Evolutionary conservation across 768 basidiomycete species (phyloP).

Genomic region (Xerocomellus dryophilus): DNA sequence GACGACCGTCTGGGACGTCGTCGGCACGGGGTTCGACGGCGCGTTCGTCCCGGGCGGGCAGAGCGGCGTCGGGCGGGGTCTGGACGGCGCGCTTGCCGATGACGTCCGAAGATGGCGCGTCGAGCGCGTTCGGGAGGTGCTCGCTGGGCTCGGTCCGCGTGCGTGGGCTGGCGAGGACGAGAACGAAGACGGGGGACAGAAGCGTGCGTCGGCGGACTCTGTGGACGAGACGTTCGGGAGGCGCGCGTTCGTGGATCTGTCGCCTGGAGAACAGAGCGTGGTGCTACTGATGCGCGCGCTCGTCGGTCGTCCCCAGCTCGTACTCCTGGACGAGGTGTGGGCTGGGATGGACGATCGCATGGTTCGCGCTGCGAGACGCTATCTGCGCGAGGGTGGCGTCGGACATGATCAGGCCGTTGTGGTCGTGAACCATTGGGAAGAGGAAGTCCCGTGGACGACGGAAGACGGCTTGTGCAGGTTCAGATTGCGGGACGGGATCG

Average conservation of each 20-base stretch:
- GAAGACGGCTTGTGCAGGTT: conserved; percentile 49
- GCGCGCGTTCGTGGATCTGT: conserved; percentile 58
- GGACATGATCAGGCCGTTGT: conserved; percentile 69
- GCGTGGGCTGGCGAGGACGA: conserved; percentile 37
- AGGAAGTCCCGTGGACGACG: conserved; percentile 80
- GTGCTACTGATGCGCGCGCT: conserved; percentile 84
- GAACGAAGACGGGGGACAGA: no score
- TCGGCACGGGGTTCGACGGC: conserved; percentile 90
- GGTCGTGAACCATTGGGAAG: conserved; percentile 87
- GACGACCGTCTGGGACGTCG: conserved; percentile 72
- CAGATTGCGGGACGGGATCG: conserved; percentile 36
- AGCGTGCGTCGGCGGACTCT: no score
- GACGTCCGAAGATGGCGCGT: conserved; percentile 39
- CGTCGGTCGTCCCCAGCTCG: conserved; percentile 66
- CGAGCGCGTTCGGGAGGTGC: conserved; percentile 50
- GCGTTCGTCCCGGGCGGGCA: conserved; percentile 57
- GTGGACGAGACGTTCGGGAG: conserved; percentile 44
- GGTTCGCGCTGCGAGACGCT: conserved; percentile 59
- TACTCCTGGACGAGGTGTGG: conserved; percentile 91
- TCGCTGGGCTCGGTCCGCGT: conserved; percentile 60
- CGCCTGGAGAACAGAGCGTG: conserved; percentile 73
- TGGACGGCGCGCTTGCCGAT: conserved; percentile 36
- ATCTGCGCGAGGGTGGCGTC: conserved; percentile 55
- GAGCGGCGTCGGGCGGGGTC: conserved; percentile 46
- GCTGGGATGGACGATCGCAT: conserved; percentile 86